Evolutionary conservation across 2,329 filamentous ascomycete species (phyloP), one percentile per base, ranked within the genome.

Genomic region (Aureobasidium sp.): DNA sequence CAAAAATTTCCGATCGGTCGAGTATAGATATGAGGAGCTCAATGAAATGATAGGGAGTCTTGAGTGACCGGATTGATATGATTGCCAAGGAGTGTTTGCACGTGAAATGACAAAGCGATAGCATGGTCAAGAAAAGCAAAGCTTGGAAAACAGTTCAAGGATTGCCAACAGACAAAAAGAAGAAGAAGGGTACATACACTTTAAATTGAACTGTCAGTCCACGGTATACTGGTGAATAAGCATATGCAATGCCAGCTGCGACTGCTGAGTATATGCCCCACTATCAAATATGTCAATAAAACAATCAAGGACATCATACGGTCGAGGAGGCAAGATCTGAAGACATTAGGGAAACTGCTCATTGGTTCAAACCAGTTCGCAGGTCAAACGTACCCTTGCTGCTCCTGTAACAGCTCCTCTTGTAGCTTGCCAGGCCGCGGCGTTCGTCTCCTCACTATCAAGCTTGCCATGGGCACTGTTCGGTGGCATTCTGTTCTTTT

Each of bases 131-230:
- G 5, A 37, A 1, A 20, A 20, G 10, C 20, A 23, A 15, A 26
- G n/a, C 48, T 36, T 26, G 3, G 70, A 68, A 68, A 70, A 26
- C 26, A 20, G 20, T 20, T 20, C 20, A 20, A 20, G 20, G 20
- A 20, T 20, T 20, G 20, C 20, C 20, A 20, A 20, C 20, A 20
- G 20, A 20, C 20, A 20, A 20, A 20, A 20, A 20, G 20, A 20
- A 20, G 20, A 20, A 20, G 20, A 20, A 20, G 20, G 12, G 27
- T 10, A 76, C 84, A 70, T 81, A 90, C 87, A 88, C 85, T 77
- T 90, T 90, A 75, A 90, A 90, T 71, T 90, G 88, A 55, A 90
- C 77, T 1, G 88, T 91, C 65, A 89, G 76, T 1, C 86, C 82
- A 26, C 88, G 82, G 71, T 92, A 93, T 23, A 92, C 70, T 0